Evolutionary conservation across 495 filamentous ascomycete species (phyloP).

Genomic region (Alectoria sarmentosa): DNA sequence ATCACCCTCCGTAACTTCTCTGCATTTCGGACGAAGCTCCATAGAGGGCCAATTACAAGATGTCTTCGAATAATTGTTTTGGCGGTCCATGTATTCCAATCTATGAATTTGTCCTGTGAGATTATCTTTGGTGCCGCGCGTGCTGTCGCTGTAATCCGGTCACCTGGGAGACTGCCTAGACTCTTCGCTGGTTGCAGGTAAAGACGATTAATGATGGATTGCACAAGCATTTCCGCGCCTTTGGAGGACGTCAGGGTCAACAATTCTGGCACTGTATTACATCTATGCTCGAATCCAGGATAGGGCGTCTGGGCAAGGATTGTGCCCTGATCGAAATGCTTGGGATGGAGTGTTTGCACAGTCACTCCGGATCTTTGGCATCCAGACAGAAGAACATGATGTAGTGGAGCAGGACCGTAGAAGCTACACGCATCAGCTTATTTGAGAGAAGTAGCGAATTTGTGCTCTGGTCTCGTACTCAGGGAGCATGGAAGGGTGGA

Average conservation of each 20-base stretch:
- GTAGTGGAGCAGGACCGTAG: slow-evolving; percentile 68
- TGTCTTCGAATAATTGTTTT: slow-evolving; percentile 42
- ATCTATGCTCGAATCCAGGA: slow-evolving; percentile 44
- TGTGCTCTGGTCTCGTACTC: slow-evolving; percentile 44
- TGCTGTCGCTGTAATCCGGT: slow-evolving; percentile 20
- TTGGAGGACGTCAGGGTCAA: slow-evolving; percentile 35
- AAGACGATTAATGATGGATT: slow-evolving; percentile 47
- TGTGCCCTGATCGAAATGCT: slow-evolving; percentile 67
- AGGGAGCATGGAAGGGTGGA: slow-evolving; percentile 91
- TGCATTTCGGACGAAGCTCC: slow-evolving; percentile 36
- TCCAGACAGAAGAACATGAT: slow-evolving; percentile 63
- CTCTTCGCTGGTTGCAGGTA: slow-evolving; percentile 42
- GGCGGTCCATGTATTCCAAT: slow-evolving; percentile 45
- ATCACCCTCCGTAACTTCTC: slow-evolving; percentile 18
- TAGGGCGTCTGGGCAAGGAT: slow-evolving; percentile 61
- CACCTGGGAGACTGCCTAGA: neutral
- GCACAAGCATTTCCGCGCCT: slow-evolving; percentile 56
- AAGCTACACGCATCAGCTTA: slow-evolving; percentile 42
- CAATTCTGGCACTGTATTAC: slow-evolving; percentile 39
- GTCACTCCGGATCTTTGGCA: slow-evolving; percentile 58
- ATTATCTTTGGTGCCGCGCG: slow-evolving; percentile 46
- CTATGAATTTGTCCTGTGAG: slow-evolving; percentile 45
- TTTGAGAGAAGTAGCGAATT: neutral
- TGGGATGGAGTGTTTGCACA: slow-evolving; percentile 74
- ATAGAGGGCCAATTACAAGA: slow-evolving; percentile 48